Evolutionary conservation across 176 grass and related monocot species (phyloP).

Genomic region (sorghum (Sorghum bicolor)): Sorghum_bicolor_NCBIv3 NC_012870.2:76326001-76326500

Average conservation of each 20-base stretch:
- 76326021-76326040: too few species aligned
- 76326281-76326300: neutral
- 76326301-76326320: neutral
- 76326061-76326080: neutral
- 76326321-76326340: neutral
- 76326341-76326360: neutral
- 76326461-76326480: too few species aligned
- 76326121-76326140: neutral
- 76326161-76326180: neutral
- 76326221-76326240: neutral
- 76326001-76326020: slow-evolving; percentile 4
- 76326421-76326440: too few species aligned
- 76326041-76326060: neutral
- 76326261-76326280: neutral
- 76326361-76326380: too few species aligned
- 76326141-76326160: neutral
- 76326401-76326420: too few species aligned
- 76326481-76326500: too few species aligned
- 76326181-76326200: neutral
- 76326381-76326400: too few species aligned
- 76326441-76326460: too few species aligned
- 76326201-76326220: neutral
- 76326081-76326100: neutral
- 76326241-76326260: neutral
- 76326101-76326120: neutral